These are phyloP conservation scores for Zoysia pacifica DNA, from an alignment of 176 grass and related monocot genomes.

Conservation along the genomic window DNA sequence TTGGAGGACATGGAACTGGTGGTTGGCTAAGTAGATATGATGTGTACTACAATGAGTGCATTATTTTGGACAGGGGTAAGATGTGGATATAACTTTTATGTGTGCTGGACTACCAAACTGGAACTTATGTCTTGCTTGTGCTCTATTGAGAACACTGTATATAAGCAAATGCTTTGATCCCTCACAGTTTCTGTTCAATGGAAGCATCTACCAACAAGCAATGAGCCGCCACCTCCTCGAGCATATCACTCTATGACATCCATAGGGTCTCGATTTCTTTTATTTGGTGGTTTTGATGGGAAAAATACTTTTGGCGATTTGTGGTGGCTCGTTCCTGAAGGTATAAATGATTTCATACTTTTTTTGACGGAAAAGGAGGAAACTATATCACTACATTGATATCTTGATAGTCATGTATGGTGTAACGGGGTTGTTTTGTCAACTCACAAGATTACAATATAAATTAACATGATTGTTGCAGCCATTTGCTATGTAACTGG, in stretches of 20 bases:
- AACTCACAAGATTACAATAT: constrained; percentile 8
- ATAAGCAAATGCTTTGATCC: constrained; percentile 21
- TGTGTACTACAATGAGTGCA: constrained; percentile 94
- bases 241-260: constrained; percentile 96
- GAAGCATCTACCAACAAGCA: constrained; percentile 74
- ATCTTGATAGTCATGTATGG: constrained; percentile 11
- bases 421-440: neutral
- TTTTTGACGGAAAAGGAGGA: neutral
- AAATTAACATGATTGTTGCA: neutral
- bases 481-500: constrained; percentile 1
- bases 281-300: constrained; percentile 99
- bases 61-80: constrained; percentile 95
- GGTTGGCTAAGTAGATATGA: constrained; percentile 98
- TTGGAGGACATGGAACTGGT: constrained; percentile 97
- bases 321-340: constrained; percentile 99
- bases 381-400: neutral
- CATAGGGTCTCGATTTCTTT: constrained; percentile 73
- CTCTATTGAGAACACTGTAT: neutral
- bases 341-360: constrained; percentile 50
- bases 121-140: neutral
- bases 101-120: constrained; percentile 2
- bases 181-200: constrained; percentile 92
- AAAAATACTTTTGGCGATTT: constrained; percentile 93
- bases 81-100: neutral
- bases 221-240: constrained; percentile 76